Base-by-base conservation (phyloP, 148 eudicot species). In the Persicaria tinctoria region DNA sequence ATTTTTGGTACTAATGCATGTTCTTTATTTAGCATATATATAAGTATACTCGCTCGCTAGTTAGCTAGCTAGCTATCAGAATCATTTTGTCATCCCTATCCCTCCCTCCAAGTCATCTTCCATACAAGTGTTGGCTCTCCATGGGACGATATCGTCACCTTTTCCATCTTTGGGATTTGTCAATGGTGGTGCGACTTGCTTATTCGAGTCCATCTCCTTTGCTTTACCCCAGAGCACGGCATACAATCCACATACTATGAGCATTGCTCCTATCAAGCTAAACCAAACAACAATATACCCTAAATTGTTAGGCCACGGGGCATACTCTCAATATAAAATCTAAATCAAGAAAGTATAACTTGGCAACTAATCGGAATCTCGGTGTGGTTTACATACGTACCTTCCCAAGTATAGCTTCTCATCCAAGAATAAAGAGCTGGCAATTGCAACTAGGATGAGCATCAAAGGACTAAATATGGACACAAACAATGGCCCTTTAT, bases 381-480 rank as follows among this genome's bases (percentile, higher is more conserved):
- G 27, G 27, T 23, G 27, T 23, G 27, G 27, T 23, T 23, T 23
- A 23, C 13, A 11, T 85, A 23, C 13, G 8, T 85, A 90, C 96
- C 88, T 90, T 84, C 92, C 96, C 46, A 88, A 47, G 77, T 84
- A 80, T 44, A 90, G 70, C 62, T 84, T 85, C 79, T 88, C 91
- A 72, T 89, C 71, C 3, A 87, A 68, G 0, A 88, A 5, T 54
- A 87, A 80, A 49, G 83, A 81, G 3, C 88, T 88, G 0, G 82
- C 81, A 8, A 88, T 13, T 0, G 89, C 89, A 0, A 88, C 92
- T 3, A 84, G 54, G n/a, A 90, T 76, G 46, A 88, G 85, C 79
- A 84, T 54, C 64, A 88, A 66, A 51, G 96, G 92, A 74, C 63
- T 88, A 60, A 90, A 90, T 54, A 83, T 60, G 0, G 96, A 88